Percentiles rank a stretch among this genome's conserved stretches.
phyloP scores from a whole-genome alignment of 257 asterid species.

The Solanum sitiens region DNA sequence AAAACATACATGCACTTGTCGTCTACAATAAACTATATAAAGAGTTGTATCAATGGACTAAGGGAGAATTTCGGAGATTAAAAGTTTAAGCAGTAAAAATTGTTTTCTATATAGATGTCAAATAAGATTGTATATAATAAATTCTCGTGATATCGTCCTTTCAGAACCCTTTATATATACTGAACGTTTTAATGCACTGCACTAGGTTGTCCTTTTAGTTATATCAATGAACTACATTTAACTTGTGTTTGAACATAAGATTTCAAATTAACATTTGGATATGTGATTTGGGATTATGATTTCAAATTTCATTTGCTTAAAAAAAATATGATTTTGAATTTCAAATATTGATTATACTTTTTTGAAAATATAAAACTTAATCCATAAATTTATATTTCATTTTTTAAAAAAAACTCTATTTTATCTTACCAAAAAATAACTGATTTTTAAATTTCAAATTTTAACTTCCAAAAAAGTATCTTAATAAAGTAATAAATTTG shows the following conservation, averaged over 20 bases:
- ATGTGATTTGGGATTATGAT: neutral
- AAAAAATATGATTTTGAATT: no score
- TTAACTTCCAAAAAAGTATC: neutral
- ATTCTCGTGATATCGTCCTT: neutral
- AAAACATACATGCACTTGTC: neutral
- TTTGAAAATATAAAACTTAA: neutral
- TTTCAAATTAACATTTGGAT: neutral
- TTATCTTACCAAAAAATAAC: neutral
- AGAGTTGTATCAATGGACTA: neutral
- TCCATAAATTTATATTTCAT: no score
- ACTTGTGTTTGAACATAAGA: neutral
- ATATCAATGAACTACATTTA: neutral
- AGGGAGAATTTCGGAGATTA: neutral
- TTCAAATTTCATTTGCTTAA: neutral
- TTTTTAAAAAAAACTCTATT: no score
- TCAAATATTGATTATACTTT: no score
- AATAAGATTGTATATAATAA: neutral
- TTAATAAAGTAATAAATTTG: neutral
- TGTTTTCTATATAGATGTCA: no score
- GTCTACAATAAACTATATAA: neutral
- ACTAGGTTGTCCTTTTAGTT: neutral
- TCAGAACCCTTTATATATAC: neutral
- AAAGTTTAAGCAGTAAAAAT: neutral
- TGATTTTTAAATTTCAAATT: neutral
- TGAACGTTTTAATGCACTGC: neutral